Percentiles rank a stretch among this genome's conserved stretches.
phyloP scores from a whole-genome alignment of 2,329 filamentous ascomycete species.

The Pseudogymnoascus sp. region DNA sequence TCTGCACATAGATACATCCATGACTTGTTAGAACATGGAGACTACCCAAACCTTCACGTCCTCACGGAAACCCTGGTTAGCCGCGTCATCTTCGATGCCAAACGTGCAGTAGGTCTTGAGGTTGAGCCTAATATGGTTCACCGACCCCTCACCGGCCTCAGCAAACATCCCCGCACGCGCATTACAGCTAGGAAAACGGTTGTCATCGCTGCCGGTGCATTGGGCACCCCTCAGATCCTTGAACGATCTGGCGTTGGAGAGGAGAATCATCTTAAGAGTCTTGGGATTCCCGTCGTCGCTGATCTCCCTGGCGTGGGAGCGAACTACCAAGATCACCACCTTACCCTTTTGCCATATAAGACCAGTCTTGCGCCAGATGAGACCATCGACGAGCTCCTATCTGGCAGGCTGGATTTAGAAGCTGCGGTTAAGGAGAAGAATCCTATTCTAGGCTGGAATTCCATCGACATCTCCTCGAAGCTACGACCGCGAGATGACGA shows the following conservation, averaged over 20 bases:
- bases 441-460: slow-evolving; percentile 51
- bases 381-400: slow-evolving; percentile 48
- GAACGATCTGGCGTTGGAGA: slow-evolving; percentile 58
- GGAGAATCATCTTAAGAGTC: slow-evolving; percentile 40
- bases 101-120: slow-evolving; percentile 52
- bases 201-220: slow-evolving; percentile 36
- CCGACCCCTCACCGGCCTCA: slow-evolving; percentile 28
- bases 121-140: slow-evolving; percentile 44
- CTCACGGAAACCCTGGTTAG: slow-evolving; percentile 51
- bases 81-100: slow-evolving; percentile 47
- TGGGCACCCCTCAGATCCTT: slow-evolving; percentile 40
- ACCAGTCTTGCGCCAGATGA: slow-evolving; percentile 39
- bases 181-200: slow-evolving; percentile 51
- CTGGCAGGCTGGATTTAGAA: slow-evolving; percentile 40
- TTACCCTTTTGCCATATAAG: slow-evolving; percentile 47
- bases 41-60: slow-evolving; percentile 53
- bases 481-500: slow-evolving; percentile 51
- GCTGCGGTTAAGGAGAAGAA: slow-evolving; percentile 42
- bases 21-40: slow-evolving; percentile 41
- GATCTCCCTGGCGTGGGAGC: slow-evolving; percentile 47
- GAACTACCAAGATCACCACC: slow-evolving; percentile 50
- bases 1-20: slow-evolving; percentile 50
- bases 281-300: slow-evolving; percentile 40
- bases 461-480: slow-evolving; percentile 49
- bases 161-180: slow-evolving; percentile 27